Evolutionary conservation across 495 filamentous ascomycete species (phyloP).

Genomic region (Clohesyomyces aquaticus): DNA sequence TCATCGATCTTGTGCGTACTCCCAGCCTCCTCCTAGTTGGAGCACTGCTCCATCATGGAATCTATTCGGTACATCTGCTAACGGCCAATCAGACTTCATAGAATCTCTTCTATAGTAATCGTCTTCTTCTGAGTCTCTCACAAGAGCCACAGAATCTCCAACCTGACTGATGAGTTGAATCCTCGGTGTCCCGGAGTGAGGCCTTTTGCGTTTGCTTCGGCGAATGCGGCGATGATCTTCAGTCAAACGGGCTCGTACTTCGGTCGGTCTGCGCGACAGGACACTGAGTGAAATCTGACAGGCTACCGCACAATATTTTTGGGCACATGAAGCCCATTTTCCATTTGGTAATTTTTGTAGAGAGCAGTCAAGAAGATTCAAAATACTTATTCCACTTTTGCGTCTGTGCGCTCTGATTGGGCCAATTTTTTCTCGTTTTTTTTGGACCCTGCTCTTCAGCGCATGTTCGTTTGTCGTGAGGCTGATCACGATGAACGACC

Average conservation of each 20-base stretch:
- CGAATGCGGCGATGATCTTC: slow-evolving; percentile 75
- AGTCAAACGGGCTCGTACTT: slow-evolving; percentile 63
- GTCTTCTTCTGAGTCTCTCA: slow-evolving; percentile 55
- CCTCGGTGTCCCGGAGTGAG: slow-evolving; percentile 75
- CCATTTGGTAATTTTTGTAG: too few species aligned
- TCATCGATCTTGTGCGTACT: not conserved
- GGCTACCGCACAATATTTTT: slow-evolving; percentile 46
- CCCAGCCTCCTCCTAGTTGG: not conserved
- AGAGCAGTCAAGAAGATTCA: too few species aligned
- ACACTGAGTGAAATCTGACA: slow-evolving; percentile 73
- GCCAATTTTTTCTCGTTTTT: too few species aligned
- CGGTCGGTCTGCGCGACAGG: slow-evolving; percentile 66
- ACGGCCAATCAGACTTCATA: slow-evolving; percentile 42
- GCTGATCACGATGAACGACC: too few species aligned
- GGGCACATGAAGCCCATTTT: too few species aligned
- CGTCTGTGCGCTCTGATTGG: too few species aligned
- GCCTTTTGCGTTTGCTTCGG: slow-evolving; percentile 61
- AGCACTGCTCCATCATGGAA: not conserved
- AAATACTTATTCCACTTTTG: too few species aligned
- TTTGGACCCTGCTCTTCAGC: too few species aligned
- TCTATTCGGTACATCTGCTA: too few species aligned
- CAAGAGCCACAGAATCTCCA: slow-evolving; percentile 73
- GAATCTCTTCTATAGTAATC: slow-evolving; percentile 60
- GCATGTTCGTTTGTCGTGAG: too few species aligned
- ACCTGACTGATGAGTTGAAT: slow-evolving; percentile 74